Evolutionary conservation across 129 eudicot species (phyloP).

Genomic region (Helianthus tuberosus): DNA sequence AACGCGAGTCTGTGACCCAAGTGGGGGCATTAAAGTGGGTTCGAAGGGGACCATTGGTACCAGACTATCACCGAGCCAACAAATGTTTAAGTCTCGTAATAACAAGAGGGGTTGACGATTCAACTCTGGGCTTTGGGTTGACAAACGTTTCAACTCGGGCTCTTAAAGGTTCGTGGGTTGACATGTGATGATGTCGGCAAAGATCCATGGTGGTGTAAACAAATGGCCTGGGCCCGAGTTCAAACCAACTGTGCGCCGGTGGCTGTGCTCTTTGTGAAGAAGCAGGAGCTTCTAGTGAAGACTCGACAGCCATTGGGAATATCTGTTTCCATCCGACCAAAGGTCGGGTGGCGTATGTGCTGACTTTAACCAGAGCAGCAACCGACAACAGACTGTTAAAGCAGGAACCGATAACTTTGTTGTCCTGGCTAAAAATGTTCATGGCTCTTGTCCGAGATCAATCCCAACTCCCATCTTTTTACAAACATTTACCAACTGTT

Average conservation of each 20-base stretch:
- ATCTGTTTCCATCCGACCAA: conserved; percentile 15
- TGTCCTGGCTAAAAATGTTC: neutral
- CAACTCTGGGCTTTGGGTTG: too few relatives aligned
- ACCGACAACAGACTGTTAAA: conserved; percentile 22
- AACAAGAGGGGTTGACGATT: too few relatives aligned
- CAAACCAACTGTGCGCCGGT: conserved; percentile 26
- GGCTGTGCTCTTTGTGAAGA: neutral
- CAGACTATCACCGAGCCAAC: too few relatives aligned
- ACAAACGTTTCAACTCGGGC: too few relatives aligned
- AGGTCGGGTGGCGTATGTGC: conserved; percentile 35
- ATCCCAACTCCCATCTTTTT: too few relatives aligned
- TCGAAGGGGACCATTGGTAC: too few relatives aligned
- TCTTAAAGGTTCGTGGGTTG: too few relatives aligned
- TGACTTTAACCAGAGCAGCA: conserved; percentile 41
- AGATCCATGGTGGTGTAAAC: conserved; percentile 15
- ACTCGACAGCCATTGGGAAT: conserved; percentile 1
- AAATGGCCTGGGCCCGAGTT: conserved; percentile 30
- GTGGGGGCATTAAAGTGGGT: too few relatives aligned
- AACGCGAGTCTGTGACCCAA: too few relatives aligned
- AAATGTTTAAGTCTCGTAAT: too few relatives aligned
- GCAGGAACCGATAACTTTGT: neutral
- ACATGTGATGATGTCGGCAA: conserved; percentile 10
- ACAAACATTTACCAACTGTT: too few relatives aligned
- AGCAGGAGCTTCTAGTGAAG: neutral
- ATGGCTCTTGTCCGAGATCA: neutral